Percentiles rank a stretch among this genome's conserved stretches.
Conservation (phyloP, 1,284 basidiomycete species). For the Ceratobasidium sp. region DNA sequence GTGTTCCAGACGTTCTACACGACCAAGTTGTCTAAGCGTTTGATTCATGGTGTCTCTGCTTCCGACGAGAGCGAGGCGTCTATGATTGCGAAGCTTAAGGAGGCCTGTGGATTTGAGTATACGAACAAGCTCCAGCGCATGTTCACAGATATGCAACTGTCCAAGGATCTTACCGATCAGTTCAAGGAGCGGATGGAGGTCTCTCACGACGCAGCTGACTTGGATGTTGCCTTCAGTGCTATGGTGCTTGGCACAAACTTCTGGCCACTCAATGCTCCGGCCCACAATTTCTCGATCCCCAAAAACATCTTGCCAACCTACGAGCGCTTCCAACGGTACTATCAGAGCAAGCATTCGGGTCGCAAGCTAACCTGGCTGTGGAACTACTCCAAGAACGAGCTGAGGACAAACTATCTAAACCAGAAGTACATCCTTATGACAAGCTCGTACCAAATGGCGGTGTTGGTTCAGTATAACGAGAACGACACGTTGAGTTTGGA, state of each 20-base stretch:
- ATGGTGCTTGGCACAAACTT: conserved; percentile 97
- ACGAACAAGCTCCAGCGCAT: conserved; percentile 98
- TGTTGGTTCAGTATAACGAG: conserved; percentile 94
- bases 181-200: conserved; percentile 96
- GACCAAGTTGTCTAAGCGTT: conserved; percentile 94
- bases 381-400: conserved; percentile 97
- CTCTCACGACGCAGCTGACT: conserved; percentile 78
- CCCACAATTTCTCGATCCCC: conserved; percentile 91
- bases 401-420: conserved; percentile 91
- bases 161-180: conserved; percentile 95
- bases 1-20: conserved; percentile 99
- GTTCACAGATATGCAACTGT: conserved; percentile 98
- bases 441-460: conserved; percentile 95
- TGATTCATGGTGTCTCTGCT: conserved; percentile 92
- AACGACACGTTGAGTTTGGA: conserved; percentile 86
- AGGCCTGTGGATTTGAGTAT: conserved; percentile 98
- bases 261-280: conserved; percentile 91
- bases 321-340: conserved; percentile 94
- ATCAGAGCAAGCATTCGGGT: conserved; percentile 93
- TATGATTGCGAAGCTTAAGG: conserved; percentile 99
- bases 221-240: conserved; percentile 91
- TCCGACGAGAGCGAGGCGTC: conserved; percentile 97
- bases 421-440: conserved; percentile 98
- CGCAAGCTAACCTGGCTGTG: conserved; percentile 98
- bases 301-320: conserved; percentile 88